phyloP scores from a whole-genome alignment of 2,329 filamentous ascomycete genomes.

The Diaporthe sp. region DNA sequence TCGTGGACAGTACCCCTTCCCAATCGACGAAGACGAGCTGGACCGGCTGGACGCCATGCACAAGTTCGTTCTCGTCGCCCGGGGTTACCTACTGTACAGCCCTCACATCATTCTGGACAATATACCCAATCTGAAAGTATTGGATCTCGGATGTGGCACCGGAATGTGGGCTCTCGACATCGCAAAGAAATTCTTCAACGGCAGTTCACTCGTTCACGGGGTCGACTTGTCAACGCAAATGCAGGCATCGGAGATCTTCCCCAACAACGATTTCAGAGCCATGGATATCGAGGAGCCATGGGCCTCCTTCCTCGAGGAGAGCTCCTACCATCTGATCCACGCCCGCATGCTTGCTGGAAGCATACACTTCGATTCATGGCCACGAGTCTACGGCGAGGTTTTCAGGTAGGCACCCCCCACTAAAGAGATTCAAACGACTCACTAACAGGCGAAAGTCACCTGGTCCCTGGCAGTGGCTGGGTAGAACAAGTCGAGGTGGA shows the following conservation, averaged over 20 bases:
- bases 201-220: constrained; percentile 20
- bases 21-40: constrained; percentile 72
- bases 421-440: background rate
- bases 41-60: constrained; percentile 75
- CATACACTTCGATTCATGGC: constrained; percentile 76
- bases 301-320: constrained; percentile 57
- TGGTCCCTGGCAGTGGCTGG: constrained; percentile 80
- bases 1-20: constrained; percentile 70
- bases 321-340: constrained; percentile 86
- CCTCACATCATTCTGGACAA: constrained; percentile 28
- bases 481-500: constrained; percentile 95
- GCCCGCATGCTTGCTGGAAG: constrained; percentile 84
- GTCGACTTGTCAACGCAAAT: constrained; percentile 38
- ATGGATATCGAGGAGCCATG: constrained; percentile 86
- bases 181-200: constrained; percentile 70
- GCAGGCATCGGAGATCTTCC: constrained; percentile 65
- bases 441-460: constrained; percentile 68
- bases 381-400: constrained; percentile 78
- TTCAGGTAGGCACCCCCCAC: constrained; percentile 66
- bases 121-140: constrained; percentile 52
- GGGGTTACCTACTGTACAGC: constrained; percentile 46
- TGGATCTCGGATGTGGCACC: constrained; percentile 86
- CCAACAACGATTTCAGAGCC: constrained; percentile 77
- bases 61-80: constrained; percentile 69
- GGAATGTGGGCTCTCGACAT: constrained; percentile 94